Percentiles rank a stretch among this genome's conserved stretches.
phyloP scores from a whole-genome alignment of 73 alveolate genomes.

The Blepharisma stoltei region DNA sequence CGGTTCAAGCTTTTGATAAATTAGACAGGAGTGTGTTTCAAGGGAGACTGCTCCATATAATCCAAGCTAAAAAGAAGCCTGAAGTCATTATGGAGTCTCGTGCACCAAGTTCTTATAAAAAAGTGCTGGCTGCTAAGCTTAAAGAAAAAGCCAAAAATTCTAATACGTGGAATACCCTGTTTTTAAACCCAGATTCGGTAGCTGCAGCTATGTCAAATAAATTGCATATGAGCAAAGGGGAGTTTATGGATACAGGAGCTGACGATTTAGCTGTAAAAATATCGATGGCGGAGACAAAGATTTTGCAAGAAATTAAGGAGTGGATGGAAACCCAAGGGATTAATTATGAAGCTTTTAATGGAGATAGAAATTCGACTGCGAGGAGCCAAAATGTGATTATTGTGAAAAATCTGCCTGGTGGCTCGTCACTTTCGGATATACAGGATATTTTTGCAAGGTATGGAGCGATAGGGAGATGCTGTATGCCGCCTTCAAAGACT shows the following conservation, averaged over 20 bases:
- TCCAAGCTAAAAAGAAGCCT: slow-evolving; percentile 82
- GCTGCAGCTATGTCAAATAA: slow-evolving; percentile 79
- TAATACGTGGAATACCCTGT: slow-evolving; percentile 92
- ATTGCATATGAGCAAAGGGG: slow-evolving; percentile 77
- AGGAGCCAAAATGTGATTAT: slow-evolving; percentile 72
- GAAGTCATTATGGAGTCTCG: background rate
- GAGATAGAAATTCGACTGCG: slow-evolving; percentile 73
- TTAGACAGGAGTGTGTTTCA: slow-evolving; percentile 80
- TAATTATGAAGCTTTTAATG: slow-evolving; percentile 73
- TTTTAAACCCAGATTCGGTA: slow-evolving; percentile 92
- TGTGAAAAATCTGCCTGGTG: slow-evolving; percentile 81
- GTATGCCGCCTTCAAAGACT: slow-evolving; percentile 88
- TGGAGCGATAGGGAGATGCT: slow-evolving; percentile 74
- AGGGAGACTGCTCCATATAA: slow-evolving; percentile 91
- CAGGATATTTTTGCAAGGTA: slow-evolving; percentile 81
- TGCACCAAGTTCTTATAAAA: slow-evolving; percentile 32
- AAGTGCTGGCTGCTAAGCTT: slow-evolving; percentile 50
- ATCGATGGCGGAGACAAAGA: slow-evolving; percentile 88
- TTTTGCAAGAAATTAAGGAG: slow-evolving; percentile 91
- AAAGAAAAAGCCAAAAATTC: slow-evolving; percentile 77
- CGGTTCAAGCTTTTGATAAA: slow-evolving; percentile 90
- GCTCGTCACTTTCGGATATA: slow-evolving; percentile 69
- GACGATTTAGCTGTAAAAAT: slow-evolving; percentile 87
- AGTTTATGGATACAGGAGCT: slow-evolving; percentile 78
- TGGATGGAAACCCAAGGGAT: slow-evolving; percentile 91